Conservation (phyloP, 208 protist genomes). For the Borovskyia barvae region DNA sequence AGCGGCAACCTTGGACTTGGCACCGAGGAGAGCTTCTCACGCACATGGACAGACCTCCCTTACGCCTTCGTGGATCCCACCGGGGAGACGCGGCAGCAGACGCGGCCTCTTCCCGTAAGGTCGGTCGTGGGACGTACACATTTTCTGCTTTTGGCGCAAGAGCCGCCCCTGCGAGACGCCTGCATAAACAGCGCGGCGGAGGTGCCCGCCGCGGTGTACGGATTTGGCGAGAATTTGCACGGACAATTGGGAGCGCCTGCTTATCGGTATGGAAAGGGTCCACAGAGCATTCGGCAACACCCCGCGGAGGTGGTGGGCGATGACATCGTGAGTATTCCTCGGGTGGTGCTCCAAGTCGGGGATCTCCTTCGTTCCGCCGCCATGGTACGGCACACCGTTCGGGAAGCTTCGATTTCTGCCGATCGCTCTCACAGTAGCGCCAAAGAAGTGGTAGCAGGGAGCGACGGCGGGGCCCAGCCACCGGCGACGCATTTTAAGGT, state of each 20-base stretch:
- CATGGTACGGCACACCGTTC: not conserved
- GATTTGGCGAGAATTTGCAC: slow-evolving; percentile 84
- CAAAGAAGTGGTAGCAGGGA: not conserved
- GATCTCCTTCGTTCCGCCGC: slow-evolving; percentile 28
- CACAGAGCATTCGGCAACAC: too few relatives aligned
- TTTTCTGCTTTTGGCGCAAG: slow-evolving; percentile 36
- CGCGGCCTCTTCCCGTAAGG: not conserved
- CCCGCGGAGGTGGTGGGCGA: not conserved
- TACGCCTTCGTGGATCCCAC: not conserved
- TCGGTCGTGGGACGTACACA: slow-evolving; percentile 54
- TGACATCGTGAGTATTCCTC: slow-evolving; percentile 13
- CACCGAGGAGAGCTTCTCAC: slow-evolving; percentile 34
- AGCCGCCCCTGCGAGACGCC: not conserved
- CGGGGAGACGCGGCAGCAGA: not conserved
- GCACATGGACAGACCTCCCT: slow-evolving; percentile 20
- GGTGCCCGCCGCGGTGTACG: slow-evolving; percentile 32
- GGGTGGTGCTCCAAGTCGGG: slow-evolving; percentile 29
- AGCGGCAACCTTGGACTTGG: slow-evolving; percentile 61
- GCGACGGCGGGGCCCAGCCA: too few relatives aligned
- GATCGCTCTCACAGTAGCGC: not conserved
- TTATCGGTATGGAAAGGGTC: too few relatives aligned
- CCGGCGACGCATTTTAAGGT: slow-evolving; percentile 23
- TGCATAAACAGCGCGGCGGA: not conserved
- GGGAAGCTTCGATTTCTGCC: too few relatives aligned
- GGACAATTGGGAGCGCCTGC: slow-evolving; percentile 53